Evolutionary conservation across 2,329 filamentous ascomycete genomes (phyloP), one percentile per base, ranked within the genome.

Genomic region (Fulvia fulva): DNA sequence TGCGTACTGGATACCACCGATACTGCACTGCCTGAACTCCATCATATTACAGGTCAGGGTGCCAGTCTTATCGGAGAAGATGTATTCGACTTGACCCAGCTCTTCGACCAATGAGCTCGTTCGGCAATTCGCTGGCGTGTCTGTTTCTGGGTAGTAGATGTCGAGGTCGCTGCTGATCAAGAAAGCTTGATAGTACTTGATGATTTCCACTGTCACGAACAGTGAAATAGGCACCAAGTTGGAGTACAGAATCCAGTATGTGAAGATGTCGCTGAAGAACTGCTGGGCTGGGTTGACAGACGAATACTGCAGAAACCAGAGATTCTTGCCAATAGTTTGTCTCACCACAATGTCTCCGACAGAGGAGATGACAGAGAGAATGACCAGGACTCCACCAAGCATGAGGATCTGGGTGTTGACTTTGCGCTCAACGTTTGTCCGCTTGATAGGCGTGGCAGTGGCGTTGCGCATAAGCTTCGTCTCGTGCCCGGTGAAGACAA

Each of bases 401-500:
- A 96, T 88, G 64, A 99, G 79, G 70, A 99, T 96, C 62, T 97
- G 89, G 68, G 87, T 84, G 75, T 99, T 99, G 66, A 99, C 88
- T 79, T 95, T 89, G 62, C 87, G 86, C 76, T 99, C 94, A 6
- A 99, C 93, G 66, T 92, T 93, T 34, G 94, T 99, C 57, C 93
- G 89, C 79, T 99, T 99, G 78, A 99, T 99, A 5, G 94, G 95
- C 1, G 94, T 89, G 4, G 93, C 93, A 2, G 93, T 99, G 19
- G 94, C 95, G 73, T 99, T 99, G 67, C 94, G 87, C 94, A 99
- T 97, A 63, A 99, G 83, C 76, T 99, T 99, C 6, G 94, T 97
- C 77, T 99, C 94, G 75, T 99, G 94, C 53, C 94, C 94, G 2
- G 91, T 96, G 70, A 97, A 99, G 16, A 99, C 93, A 55, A 99